Percentiles rank a stretch among this genome's conserved stretches.
phyloP scores from a whole-genome alignment of 1,139 yeast genomes.

The Eremothecium sinecaudum region DNA sequence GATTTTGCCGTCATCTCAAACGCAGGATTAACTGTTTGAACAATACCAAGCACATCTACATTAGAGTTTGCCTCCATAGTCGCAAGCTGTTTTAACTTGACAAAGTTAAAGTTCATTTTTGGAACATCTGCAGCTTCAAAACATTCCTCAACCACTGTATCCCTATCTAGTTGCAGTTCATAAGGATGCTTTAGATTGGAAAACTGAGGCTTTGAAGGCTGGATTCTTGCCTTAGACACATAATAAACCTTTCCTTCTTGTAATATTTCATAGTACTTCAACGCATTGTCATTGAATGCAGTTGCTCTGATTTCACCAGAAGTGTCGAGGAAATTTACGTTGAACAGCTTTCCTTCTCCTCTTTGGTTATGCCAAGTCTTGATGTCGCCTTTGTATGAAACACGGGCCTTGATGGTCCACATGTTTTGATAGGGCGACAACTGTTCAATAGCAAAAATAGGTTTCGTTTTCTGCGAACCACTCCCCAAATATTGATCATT shows the following conservation, averaged over 20 bases:
- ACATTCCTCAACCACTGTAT: conserved; percentile 66
- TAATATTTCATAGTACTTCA: conserved; percentile 59
- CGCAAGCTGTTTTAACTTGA: conserved; percentile 57
- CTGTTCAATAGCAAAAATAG: conserved; percentile 69
- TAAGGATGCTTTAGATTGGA: conserved; percentile 80
- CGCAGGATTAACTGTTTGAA: conserved; percentile 65
- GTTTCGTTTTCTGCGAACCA: conserved; percentile 27
- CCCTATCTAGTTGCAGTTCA: conserved; percentile 76
- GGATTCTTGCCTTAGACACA: conserved; percentile 71
- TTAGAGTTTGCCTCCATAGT: conserved; percentile 60
- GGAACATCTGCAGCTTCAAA: conserved; percentile 52
- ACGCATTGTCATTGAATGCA: conserved; percentile 84
- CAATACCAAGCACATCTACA: conserved; percentile 80
- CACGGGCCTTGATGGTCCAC: conserved; percentile 92
- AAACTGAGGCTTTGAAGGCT: conserved; percentile 77
- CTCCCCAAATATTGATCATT: conserved; percentile 10
- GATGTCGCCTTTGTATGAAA: conserved; percentile 77
- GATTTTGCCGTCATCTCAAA: conserved; percentile 85
- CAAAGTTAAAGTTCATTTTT: conserved; percentile 65
- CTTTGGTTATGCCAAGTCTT: conserved; percentile 79
- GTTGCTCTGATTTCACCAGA: conserved; percentile 96
- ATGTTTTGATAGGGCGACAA: conserved; percentile 83
- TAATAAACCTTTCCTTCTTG: conserved; percentile 89
- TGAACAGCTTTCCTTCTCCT: conserved; percentile 86
- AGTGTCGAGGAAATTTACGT: conserved; percentile 82